These are phyloP conservation scores for Vinca major DNA, from an alignment of 305 asterid species.

Conservation along the genomic window DNA sequence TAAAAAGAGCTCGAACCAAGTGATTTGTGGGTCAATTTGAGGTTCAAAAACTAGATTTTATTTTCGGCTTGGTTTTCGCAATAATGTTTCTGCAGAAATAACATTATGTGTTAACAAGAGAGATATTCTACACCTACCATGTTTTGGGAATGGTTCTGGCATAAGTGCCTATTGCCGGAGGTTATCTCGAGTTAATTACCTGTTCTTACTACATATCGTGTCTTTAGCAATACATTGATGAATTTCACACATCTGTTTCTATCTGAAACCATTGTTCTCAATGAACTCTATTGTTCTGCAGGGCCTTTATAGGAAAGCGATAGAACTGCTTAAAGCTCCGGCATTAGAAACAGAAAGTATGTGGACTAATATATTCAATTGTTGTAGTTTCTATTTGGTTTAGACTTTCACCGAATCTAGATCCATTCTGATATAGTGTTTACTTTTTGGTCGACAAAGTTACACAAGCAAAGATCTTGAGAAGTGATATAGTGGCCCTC, in stretches of 20 bases:
- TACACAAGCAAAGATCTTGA: constrained; percentile 21
- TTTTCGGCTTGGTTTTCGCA: neutral
- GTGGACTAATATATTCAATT: constrained; percentile 4
- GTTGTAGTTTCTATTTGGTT: neutral
- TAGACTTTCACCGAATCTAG: neutral
- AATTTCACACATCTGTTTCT: neutral
- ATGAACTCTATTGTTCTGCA: constrained; percentile 21
- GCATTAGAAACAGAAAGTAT: constrained; percentile 54
- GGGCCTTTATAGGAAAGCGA: constrained; percentile 90
- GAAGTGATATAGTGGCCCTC: constrained; percentile 67
- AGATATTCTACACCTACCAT: neutral
- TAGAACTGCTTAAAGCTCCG: constrained; percentile 78
- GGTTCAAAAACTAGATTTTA: neutral
- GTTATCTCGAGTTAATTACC: neutral
- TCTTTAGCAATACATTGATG: neutral
- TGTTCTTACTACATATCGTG: neutral
- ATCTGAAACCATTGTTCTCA: constrained; percentile 2
- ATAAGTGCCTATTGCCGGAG: no score
- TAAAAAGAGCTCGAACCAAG: neutral
- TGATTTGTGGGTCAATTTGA: neutral
- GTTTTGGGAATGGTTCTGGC: neutral
- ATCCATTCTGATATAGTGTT: neutral
- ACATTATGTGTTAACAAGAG: no score
- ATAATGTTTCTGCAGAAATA: neutral
- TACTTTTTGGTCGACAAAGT: constrained; percentile 22